A percentile compares a stretch with the other conserved stretches of the same genome.
These are phyloP conservation scores for Phaffia rhodozyma DNA, from an alignment of 1,284 basidiomycete species.

Conservation along the genomic window DNA sequence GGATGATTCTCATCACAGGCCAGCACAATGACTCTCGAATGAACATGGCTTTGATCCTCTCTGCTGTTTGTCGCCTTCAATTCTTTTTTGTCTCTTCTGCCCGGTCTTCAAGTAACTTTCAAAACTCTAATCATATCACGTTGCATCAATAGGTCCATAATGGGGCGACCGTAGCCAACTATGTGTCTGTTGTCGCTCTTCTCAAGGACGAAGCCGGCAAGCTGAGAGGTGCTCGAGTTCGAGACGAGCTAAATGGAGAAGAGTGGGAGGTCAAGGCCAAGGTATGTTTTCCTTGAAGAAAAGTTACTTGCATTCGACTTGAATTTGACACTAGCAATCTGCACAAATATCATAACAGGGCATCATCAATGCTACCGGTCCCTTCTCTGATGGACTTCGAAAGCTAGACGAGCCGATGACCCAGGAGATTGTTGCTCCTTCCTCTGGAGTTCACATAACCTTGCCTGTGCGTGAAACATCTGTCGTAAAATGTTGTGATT, in stretches of 20 bases:
- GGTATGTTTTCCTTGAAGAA: constrained; percentile 36
- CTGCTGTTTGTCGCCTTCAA: constrained; percentile 43
- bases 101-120: no score
- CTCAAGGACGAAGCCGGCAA: constrained; percentile 46
- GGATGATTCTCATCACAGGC: constrained; percentile 39
- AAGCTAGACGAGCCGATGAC: constrained; percentile 72
- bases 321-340: not conserved
- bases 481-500: no score
- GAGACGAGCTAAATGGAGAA: constrained; percentile 72
- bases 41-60: constrained; percentile 91
- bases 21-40: constrained; percentile 98
- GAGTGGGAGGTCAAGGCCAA: constrained; percentile 74
- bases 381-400: constrained; percentile 79
- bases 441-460: constrained; percentile 89
- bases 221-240: constrained; percentile 57
- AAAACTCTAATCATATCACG: not conserved
- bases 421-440: constrained; percentile 80
- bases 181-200: constrained; percentile 71
- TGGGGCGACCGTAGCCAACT: constrained; percentile 80
- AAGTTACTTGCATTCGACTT: not conserved
- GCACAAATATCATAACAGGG: constrained; percentile 42
- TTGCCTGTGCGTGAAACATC: constrained; percentile 44
- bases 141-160: constrained; percentile 47
- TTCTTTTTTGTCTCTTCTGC: no score
- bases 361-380: constrained; percentile 92